A percentile compares a stretch with the other conserved stretches of the same genome.
Conservation (phyloP, 352 stramenopile species). For the Phytophthora colocasiae region DNA sequence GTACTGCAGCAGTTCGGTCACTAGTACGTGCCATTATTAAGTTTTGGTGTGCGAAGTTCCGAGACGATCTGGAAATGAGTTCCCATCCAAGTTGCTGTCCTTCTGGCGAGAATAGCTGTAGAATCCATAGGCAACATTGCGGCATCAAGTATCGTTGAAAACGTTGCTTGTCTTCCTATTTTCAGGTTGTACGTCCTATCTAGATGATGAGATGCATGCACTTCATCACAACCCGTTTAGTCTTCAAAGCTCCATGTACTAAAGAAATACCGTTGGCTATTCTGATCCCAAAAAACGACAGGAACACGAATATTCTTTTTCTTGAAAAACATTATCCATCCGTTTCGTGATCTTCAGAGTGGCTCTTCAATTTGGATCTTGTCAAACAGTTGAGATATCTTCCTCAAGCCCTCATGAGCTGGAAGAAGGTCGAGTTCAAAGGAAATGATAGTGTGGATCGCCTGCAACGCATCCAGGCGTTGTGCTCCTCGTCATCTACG, state of each 20-base stretch:
- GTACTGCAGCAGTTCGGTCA: constrained; percentile 16
- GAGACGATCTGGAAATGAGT: constrained; percentile 14
- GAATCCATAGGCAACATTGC: neutral
- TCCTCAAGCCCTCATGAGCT: constrained; percentile 39
- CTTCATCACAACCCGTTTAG: neutral
- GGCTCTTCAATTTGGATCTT: constrained; percentile 33
- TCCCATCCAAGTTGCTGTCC: neutral
- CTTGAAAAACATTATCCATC: neutral
- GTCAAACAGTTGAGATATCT: neutral
- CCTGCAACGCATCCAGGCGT: constrained; percentile 54
- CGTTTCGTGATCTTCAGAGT: constrained; percentile 16
- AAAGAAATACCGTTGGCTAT: neutral
- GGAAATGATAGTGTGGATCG: constrained; percentile 65
- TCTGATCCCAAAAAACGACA: neutral
- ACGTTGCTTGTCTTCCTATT: constrained; percentile 14
- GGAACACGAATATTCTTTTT: too few relatives aligned
- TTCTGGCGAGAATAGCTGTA: constrained; percentile 18
- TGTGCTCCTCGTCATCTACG: constrained; percentile 39
- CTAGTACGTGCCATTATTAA: constrained; percentile 7
- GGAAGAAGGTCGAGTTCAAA: constrained; percentile 62
- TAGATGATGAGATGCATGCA: constrained; percentile 22
- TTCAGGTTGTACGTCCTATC: constrained; percentile 32
- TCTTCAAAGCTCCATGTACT: neutral
- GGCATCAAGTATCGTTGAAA: neutral
- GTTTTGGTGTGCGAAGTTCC: neutral